These are phyloP conservation scores for Saccharomyces jurei DNA, from an alignment of 805 yeast genomes.

Conservation along the genomic window DNA sequence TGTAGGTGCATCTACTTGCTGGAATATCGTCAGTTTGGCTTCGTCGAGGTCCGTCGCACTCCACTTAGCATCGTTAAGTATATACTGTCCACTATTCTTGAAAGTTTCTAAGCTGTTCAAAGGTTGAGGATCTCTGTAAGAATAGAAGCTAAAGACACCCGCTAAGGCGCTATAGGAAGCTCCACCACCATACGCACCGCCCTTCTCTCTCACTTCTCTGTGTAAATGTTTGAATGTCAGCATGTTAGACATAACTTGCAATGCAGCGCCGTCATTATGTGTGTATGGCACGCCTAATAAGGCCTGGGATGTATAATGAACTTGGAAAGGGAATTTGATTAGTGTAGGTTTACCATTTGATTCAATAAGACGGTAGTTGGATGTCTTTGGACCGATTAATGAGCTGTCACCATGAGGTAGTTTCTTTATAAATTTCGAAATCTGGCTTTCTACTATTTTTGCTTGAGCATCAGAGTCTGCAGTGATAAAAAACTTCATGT, in stretches of 20 bases:
- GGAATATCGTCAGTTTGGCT: slow-evolving; percentile 87
- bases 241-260: slow-evolving; percentile 74
- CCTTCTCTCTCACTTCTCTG: slow-evolving; percentile 84
- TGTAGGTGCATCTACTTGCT: slow-evolving; percentile 81
- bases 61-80: slow-evolving; percentile 42
- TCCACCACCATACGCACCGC: slow-evolving; percentile 98
- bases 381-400: neutral
- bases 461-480: slow-evolving; percentile 41
- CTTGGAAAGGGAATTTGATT: slow-evolving; percentile 78
- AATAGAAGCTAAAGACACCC: slow-evolving; percentile 73
- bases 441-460: slow-evolving; percentile 14
- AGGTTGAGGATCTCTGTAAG: slow-evolving; percentile 92
- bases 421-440: slow-evolving; percentile 25
- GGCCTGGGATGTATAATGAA: slow-evolving; percentile 70
- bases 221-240: slow-evolving; percentile 79
- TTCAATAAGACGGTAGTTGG: slow-evolving; percentile 1
- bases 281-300: slow-evolving; percentile 58
- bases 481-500: slow-evolving; percentile 48
- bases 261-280: slow-evolving; percentile 70
- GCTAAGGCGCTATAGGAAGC: slow-evolving; percentile 72
- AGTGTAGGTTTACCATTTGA: slow-evolving; percentile 32
- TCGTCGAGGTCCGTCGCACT: slow-evolving; percentile 63
- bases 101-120: slow-evolving; percentile 57
- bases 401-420: slow-evolving; percentile 18
- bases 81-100: slow-evolving; percentile 42